phyloP scores from a whole-genome alignment of 768 basidiomycete genomes.

The Calocybe indica region DNA sequence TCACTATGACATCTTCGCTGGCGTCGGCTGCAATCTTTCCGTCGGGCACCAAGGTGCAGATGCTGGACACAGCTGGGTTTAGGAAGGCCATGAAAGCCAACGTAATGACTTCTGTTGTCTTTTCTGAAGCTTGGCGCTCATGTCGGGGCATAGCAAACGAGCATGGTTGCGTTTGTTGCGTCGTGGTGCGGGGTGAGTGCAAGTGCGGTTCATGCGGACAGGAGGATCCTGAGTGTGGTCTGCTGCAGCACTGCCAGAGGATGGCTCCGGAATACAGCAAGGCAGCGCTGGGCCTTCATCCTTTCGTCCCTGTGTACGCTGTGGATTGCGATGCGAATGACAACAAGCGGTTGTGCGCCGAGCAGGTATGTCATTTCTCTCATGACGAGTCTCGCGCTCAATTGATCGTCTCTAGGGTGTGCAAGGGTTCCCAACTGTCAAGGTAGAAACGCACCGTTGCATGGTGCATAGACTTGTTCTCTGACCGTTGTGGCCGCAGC shows the following conservation, averaged over 20 bases:
- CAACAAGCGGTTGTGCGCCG: slow-evolving; percentile 79
- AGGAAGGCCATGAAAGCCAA: slow-evolving; percentile 68
- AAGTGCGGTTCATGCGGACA: neutral
- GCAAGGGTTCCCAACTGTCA: slow-evolving; percentile 91
- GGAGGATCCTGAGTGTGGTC: neutral
- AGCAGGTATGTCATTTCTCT: slow-evolving; percentile 43
- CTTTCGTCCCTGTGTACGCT: slow-evolving; percentile 84
- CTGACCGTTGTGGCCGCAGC: slow-evolving; percentile 25
- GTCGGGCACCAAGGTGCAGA: slow-evolving; percentile 58
- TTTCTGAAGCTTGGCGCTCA: neutral
- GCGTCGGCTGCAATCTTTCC: slow-evolving; percentile 45
- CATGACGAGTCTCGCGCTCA: neutral
- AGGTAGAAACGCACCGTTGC: slow-evolving; percentile 34
- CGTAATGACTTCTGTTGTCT: slow-evolving; percentile 35
- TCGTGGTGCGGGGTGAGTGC: slow-evolving; percentile 83
- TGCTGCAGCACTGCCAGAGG: slow-evolving; percentile 69
- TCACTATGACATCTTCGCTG: slow-evolving; percentile 38
- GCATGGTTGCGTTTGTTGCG: slow-evolving; percentile 87
- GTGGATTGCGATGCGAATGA: slow-evolving; percentile 85
- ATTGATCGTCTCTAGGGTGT: slow-evolving; percentile 41
- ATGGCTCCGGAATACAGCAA: slow-evolving; percentile 84
- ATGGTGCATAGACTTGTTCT: neutral
- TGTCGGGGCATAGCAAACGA: slow-evolving; percentile 47
- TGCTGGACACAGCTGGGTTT: slow-evolving; percentile 66
- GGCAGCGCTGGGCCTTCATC: slow-evolving; percentile 72